A percentile compares a stretch with the other conserved stretches of the same genome.
Conservation (phyloP, 129 eudicot genomes). For the Flaveria sonorensis region DNA sequence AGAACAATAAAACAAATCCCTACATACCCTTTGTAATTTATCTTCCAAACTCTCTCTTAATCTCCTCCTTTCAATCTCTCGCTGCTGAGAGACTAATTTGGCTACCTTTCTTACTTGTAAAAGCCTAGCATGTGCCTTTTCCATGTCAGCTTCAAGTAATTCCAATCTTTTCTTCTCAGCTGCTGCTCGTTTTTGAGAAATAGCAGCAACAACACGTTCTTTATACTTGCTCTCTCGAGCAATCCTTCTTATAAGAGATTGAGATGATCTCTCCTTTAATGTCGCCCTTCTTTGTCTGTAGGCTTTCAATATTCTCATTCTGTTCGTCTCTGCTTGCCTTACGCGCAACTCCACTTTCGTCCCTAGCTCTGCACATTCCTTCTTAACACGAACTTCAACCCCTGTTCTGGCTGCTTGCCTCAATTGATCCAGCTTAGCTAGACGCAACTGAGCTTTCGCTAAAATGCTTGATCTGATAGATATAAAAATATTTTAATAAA, state of each 20-base stretch:
- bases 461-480: constrained; percentile 72
- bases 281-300: constrained; percentile 81
- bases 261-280: constrained; percentile 82
- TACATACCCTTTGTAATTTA: constrained; percentile 76
- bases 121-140: constrained; percentile 76
- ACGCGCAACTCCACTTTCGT: constrained; percentile 81
- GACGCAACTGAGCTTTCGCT: constrained; percentile 88
- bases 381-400: constrained; percentile 69
- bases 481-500: background rate
- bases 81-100: constrained; percentile 57
- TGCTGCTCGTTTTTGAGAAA: constrained; percentile 84
- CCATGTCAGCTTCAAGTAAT: constrained; percentile 84
- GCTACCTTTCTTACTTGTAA: constrained; percentile 74
- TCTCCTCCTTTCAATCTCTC: constrained; percentile 86
- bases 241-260: constrained; percentile 66
- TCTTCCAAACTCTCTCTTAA: constrained; percentile 76
- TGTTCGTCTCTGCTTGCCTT: constrained; percentile 85
- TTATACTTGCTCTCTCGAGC: constrained; percentile 85
- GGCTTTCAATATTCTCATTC: constrained; percentile 75
- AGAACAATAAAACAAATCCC: background rate
- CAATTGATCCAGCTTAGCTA: constrained; percentile 81
- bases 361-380: constrained; percentile 80
- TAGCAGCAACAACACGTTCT: constrained; percentile 85
- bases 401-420: constrained; percentile 88
- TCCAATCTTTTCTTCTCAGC: constrained; percentile 90